Conservation (phyloP, 495 filamentous ascomycete genomes). For the Aspergillus sparsus region DNA sequence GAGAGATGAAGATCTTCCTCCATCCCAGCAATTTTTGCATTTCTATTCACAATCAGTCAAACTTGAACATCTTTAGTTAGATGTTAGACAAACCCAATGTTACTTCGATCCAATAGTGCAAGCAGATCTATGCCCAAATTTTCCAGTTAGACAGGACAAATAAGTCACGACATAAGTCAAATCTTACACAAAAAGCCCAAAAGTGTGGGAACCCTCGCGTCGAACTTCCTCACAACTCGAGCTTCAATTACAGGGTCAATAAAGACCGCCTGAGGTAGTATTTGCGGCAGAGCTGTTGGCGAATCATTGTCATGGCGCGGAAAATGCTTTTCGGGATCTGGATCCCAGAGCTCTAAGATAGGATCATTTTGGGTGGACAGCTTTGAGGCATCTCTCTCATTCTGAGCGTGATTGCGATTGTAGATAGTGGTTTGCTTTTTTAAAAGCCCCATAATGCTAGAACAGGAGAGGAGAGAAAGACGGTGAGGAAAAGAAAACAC, state of each 20-base stretch:
- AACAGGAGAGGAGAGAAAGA: background rate
- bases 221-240: constrained; percentile 60
- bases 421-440: constrained; percentile 25
- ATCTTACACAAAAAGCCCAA: constrained; percentile 55
- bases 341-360: constrained; percentile 25
- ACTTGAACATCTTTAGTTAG: background rate
- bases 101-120: constrained; percentile 68
- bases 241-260: constrained; percentile 58
- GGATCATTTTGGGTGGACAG: constrained; percentile 21
- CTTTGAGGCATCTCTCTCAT: constrained; percentile 2
- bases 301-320: constrained; percentile 28
- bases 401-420: constrained; percentile 4
- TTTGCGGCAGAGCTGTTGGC: constrained; percentile 26
- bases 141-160: background rate
- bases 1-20: constrained; percentile 52
- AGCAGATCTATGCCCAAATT: constrained; percentile 52
- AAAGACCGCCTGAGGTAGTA: constrained; percentile 14
- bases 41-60: constrained; percentile 41
- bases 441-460: constrained; percentile 34
- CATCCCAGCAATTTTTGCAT: constrained; percentile 66
- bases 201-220: constrained; percentile 52
- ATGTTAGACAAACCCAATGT: constrained; percentile 53
- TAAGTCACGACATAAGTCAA: constrained; percentile 7
- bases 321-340: constrained; percentile 39
- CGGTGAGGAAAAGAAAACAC: background rate